Percentiles rank a stretch among this genome's conserved stretches.
Conservation (phyloP, 345 rosid genomes). For the Iberis pinnata region DNA sequence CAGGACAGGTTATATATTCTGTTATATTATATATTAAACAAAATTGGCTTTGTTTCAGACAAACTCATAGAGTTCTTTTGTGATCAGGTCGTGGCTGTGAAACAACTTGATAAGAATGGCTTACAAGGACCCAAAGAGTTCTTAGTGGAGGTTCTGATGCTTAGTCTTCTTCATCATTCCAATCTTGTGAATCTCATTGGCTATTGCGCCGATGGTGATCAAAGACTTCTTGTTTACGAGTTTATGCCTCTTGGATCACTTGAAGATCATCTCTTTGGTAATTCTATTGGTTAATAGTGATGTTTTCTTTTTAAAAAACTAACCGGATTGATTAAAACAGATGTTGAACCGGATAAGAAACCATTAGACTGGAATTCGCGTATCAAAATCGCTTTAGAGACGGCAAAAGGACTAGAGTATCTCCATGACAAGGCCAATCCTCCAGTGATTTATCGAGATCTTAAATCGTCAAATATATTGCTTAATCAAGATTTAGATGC, state of each 20-base stretch:
- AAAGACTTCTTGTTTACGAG: slow-evolving; percentile 86
- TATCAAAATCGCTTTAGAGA: slow-evolving; percentile 71
- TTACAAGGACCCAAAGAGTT: slow-evolving; percentile 86
- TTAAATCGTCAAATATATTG: slow-evolving; percentile 79
- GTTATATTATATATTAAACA: too few relatives aligned
- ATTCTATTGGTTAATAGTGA: slow-evolving; percentile 3
- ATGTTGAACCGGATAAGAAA: slow-evolving; percentile 38
- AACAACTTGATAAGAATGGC: slow-evolving; percentile 88
- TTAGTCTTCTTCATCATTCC: slow-evolving; percentile 80
- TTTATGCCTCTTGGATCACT: slow-evolving; percentile 82
- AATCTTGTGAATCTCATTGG: slow-evolving; percentile 89
- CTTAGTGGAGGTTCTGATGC: slow-evolving; percentile 85
- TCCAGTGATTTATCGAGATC: slow-evolving; percentile 73
- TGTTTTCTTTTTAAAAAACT: too few relatives aligned
- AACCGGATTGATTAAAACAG: slow-evolving; percentile 33
- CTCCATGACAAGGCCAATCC: slow-evolving; percentile 72
- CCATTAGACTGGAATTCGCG: slow-evolving; percentile 71
- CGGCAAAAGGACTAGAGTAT: slow-evolving; percentile 72
- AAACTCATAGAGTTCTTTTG: too few relatives aligned
- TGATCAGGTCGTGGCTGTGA: slow-evolving; percentile 75
- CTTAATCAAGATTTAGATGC: slow-evolving; percentile 42
- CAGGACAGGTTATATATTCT: slow-evolving; percentile 42
- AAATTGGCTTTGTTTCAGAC: too few relatives aligned
- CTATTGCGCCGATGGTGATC: slow-evolving; percentile 90
- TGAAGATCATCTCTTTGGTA: slow-evolving; percentile 83